Evolutionary conservation across 2,329 filamentous ascomycete genomes (phyloP).

Genomic region (Aspergillus glaucus): DNA sequence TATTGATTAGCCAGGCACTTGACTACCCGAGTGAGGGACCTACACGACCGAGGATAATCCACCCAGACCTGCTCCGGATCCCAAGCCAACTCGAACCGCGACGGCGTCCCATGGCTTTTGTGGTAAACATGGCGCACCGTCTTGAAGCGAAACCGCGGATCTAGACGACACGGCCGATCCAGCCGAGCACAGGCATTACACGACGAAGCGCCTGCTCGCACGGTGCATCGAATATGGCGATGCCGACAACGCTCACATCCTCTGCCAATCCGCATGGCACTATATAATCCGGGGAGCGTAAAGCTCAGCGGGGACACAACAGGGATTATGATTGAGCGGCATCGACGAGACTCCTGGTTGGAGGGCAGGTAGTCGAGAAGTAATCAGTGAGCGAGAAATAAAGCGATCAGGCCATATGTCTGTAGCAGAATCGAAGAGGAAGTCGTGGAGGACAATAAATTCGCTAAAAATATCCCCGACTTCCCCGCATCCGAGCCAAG

Average conservation of each 20-base stretch:
- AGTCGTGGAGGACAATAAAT: not conserved
- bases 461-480: not conserved
- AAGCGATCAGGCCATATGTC: not conserved
- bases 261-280: slow-evolving; percentile 26
- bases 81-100: slow-evolving; percentile 26
- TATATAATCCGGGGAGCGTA: not conserved
- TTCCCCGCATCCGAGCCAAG: not conserved
- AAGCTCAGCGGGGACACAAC: not conserved
- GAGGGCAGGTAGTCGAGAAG: not conserved
- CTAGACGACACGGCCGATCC: slow-evolving; percentile 23
- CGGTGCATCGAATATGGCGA: slow-evolving; percentile 31
- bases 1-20: too few species aligned
- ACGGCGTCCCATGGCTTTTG: slow-evolving; percentile 19
- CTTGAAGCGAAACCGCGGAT: slow-evolving; percentile 30
- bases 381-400: not conserved
- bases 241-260: slow-evolving; percentile 30
- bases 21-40: not conserved
- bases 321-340: not conserved
- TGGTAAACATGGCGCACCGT: slow-evolving; percentile 29
- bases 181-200: slow-evolving; percentile 25
- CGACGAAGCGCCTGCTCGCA: slow-evolving; percentile 19
- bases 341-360: not conserved
- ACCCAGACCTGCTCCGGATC: slow-evolving; percentile 27
- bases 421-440: not conserved
- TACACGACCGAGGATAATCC: slow-evolving; percentile 23